phyloP scores from a whole-genome alignment of 805 yeast species.

The Candida vaughaniae region DNA sequence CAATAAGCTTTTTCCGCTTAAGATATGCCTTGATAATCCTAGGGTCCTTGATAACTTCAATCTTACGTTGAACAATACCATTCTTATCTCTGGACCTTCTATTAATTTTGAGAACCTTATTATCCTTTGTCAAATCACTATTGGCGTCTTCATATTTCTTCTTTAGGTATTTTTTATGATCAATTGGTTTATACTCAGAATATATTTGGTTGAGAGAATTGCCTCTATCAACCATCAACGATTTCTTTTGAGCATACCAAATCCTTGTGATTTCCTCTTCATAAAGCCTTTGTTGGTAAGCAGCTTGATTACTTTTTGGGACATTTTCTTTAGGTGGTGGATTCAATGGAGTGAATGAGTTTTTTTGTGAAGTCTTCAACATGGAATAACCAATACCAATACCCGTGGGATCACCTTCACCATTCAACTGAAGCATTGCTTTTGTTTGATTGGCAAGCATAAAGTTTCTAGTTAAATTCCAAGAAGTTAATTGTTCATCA shows the following conservation, averaged over 20 bases:
- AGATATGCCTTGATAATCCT: conserved; percentile 84
- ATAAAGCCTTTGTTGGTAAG: conserved; percentile 80
- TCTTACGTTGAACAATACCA: conserved; percentile 79
- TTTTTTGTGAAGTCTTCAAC: conserved; percentile 90
- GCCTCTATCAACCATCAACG: conserved; percentile 43
- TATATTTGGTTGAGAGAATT: conserved; percentile 34
- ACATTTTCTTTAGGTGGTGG: conserved; percentile 35
- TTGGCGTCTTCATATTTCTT: conserved; percentile 34
- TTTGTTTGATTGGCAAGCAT: conserved; percentile 93
- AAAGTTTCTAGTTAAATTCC: conserved; percentile 92
- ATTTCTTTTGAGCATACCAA: conserved; percentile 81
- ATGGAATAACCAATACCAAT: conserved; percentile 87
- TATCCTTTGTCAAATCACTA: conserved; percentile 29
- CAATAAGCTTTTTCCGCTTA: conserved; percentile 64
- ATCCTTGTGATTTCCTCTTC: conserved; percentile 86
- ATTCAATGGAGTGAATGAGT: conserved; percentile 63
- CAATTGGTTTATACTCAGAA: conserved; percentile 36
- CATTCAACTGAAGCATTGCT: conserved; percentile 92
- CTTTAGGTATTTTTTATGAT: conserved; percentile 31
- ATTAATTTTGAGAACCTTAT: conserved; percentile 51
- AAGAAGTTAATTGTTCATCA: conserved; percentile 86
- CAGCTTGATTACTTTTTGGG: conserved; percentile 41
- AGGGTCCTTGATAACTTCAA: conserved; percentile 79
- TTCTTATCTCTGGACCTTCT: conserved; percentile 80
- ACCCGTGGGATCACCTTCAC: conserved; percentile 94